Conservation (phyloP, 352 stramenopile species). For the Phytophthora melonis region DNA sequence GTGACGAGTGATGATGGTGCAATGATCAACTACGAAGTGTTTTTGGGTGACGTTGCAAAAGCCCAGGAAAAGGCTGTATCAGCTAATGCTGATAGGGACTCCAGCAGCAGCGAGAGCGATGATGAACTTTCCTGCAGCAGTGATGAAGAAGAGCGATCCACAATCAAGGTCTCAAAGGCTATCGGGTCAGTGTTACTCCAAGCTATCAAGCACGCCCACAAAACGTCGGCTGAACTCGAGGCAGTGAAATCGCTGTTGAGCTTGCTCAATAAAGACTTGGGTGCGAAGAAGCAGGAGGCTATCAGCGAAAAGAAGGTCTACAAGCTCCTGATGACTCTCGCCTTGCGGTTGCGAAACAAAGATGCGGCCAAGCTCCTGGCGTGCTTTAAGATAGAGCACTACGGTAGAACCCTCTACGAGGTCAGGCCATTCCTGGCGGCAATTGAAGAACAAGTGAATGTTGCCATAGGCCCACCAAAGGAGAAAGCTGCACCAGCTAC, state of each 20-base stretch:
- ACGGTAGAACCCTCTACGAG: slow-evolving; percentile 47
- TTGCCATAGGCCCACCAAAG: slow-evolving; percentile 29
- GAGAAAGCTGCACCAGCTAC: slow-evolving; percentile 7
- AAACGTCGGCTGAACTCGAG: slow-evolving; percentile 48
- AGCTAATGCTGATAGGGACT: slow-evolving; percentile 21
- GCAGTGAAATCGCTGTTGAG: slow-evolving; percentile 38
- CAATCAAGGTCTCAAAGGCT: slow-evolving; percentile 36
- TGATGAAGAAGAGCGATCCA: slow-evolving; percentile 47
- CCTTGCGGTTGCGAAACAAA: slow-evolving; percentile 56
- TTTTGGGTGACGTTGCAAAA: slow-evolving; percentile 58
- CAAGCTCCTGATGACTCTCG: slow-evolving; percentile 59
- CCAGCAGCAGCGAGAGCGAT: slow-evolving; percentile 49
- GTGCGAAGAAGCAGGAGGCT: slow-evolving; percentile 35
- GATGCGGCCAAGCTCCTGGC: slow-evolving; percentile 59
- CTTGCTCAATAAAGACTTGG: slow-evolving; percentile 31
- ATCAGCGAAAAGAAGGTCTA: slow-evolving; percentile 71
- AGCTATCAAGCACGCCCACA: slow-evolving; percentile 48
- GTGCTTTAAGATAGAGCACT: slow-evolving; percentile 43
- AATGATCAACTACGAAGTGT: slow-evolving; percentile 59
- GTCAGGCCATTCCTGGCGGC: slow-evolving; percentile 33
- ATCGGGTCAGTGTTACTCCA: slow-evolving; percentile 41
- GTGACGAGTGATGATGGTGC: slow-evolving; percentile 29
- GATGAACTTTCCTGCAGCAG: slow-evolving; percentile 41
- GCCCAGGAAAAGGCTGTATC: slow-evolving; percentile 36
- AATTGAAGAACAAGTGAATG: slow-evolving; percentile 44